Base-by-base conservation (phyloP, 371 early-diverging fungal species). In the Lichtheimia corymbifera region DNA sequence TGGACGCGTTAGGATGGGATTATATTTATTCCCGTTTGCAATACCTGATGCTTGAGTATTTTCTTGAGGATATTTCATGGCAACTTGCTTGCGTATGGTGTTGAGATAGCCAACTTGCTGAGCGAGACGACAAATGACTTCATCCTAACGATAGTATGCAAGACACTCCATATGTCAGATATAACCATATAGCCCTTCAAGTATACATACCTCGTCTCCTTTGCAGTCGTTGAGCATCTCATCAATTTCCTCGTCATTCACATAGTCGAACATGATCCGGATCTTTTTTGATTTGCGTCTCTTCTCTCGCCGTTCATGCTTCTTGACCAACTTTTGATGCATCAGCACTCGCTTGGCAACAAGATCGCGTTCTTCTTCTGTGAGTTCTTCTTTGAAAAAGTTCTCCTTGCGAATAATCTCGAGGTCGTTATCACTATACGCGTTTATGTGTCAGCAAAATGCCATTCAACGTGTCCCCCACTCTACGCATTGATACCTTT, bases 341-440 rank as follows among this genome's bases (percentile, higher is more conserved):
- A 94, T 76, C 5, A 90, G 91, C 2, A 96, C 91, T 5, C 96
- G 87, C 71, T 91, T 84, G 65, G 89, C 82, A 72, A 96, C 94
- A 59, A 96, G 90, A 43, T 84, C 87, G 80, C 80, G 85, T 70
- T 96, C 96, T 50, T 87, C 84, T 63, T 89, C 91, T 0, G 94
- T 96, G 13, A 93, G 86, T 66, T 92, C 91, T 56, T 87, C 84
- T 61, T 92, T 88, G 66, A 94, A 96, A 5, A 93, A 86, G 30
- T 90, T 88, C 56, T 91, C 89, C 71, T 93, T 93, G 40, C 94
- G 88, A 41, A 93, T 88, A 30, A 87, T 91, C 68, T 83, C 87
- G 55, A 95, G 91, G 7, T 47, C 47, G 11, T 47, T 22, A n/a
- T 22, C 22, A 47, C 22, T 47, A 47, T 2, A 22, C 35, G 11